Percentiles rank a stretch among this genome's conserved stretches.
These are phyloP conservation scores for Blastobotrys raffinosifermentans DNA, from an alignment of 1,139 yeast species.

Conservation along the genomic window DNA sequence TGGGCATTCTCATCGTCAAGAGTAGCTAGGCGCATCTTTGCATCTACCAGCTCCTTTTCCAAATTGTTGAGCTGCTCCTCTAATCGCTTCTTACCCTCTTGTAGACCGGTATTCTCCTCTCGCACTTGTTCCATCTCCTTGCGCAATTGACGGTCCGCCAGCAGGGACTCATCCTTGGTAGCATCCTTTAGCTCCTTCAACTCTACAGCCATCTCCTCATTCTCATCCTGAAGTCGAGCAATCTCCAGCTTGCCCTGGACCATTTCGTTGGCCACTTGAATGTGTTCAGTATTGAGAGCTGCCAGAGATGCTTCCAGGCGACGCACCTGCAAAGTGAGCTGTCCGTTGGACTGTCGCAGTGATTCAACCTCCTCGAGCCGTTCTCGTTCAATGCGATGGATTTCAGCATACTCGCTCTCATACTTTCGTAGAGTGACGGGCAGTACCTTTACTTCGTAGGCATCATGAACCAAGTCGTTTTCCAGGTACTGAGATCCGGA, in stretches of 20 bases:
- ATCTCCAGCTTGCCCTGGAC: constrained; percentile 56
- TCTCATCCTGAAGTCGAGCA: constrained; percentile 61
- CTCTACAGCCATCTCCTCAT: constrained; percentile 49
- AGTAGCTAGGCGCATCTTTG: constrained; percentile 21
- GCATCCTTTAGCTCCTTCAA: constrained; percentile 45
- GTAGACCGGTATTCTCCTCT: constrained; percentile 38
- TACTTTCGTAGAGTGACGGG: constrained; percentile 69
- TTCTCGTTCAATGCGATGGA: constrained; percentile 61
- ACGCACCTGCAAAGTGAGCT: constrained; percentile 66
- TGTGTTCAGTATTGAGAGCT: constrained; percentile 69
- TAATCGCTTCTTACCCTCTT: constrained; percentile 30
- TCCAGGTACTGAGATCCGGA: constrained; percentile 45
- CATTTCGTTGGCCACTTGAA: constrained; percentile 69
- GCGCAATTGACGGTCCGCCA: constrained; percentile 17
- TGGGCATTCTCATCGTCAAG: constrained; percentile 24
- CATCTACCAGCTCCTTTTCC: constrained; percentile 31
- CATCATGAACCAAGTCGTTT: constrained; percentile 71
- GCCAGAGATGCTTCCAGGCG: constrained; percentile 67
- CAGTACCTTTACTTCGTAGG: constrained; percentile 62
- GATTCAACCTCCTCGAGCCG: constrained; percentile 66
- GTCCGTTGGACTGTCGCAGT: constrained; percentile 60
- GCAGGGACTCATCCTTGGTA: constrained; percentile 15
- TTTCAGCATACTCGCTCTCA: constrained; percentile 67
- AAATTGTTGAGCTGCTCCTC: constrained; percentile 30
- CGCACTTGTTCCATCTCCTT: constrained; percentile 48